A percentile compares a stretch with the other conserved stretches of the same genome.
Conservation (phyloP, 805 yeast species). For the Hanseniaspora vineae region DNA sequence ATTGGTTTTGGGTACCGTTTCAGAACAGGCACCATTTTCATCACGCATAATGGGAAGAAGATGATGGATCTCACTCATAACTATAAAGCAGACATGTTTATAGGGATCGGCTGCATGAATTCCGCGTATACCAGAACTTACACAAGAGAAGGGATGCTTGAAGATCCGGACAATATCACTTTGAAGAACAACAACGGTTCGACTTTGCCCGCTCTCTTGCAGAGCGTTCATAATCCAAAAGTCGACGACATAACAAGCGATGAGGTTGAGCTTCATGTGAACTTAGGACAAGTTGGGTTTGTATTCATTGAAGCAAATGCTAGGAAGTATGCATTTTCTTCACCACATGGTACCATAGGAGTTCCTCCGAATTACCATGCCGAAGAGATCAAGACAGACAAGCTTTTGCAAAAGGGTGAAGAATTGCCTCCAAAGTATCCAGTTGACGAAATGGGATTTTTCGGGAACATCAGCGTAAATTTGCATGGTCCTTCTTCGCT, state of each 20-base stretch:
- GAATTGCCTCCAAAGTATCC: constrained; percentile 63
- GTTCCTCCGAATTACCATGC: constrained; percentile 34
- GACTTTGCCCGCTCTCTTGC: constrained; percentile 6
- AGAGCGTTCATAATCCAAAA: constrained; percentile 13
- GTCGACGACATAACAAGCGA: constrained; percentile 15
- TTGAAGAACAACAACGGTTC: constrained; percentile 14
- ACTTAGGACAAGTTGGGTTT: constrained; percentile 65
- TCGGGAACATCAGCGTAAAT: constrained; percentile 22
- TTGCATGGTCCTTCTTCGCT: constrained; percentile 22
- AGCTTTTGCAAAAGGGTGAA: constrained; percentile 57
- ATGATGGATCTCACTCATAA: constrained; percentile 71
- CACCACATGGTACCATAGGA: constrained; percentile 29
- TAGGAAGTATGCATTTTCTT: constrained; percentile 69
- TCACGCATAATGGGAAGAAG: constrained; percentile 89
- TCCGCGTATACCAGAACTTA: constrained; percentile 26
- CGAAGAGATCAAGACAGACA: constrained; percentile 30
- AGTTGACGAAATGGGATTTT: constrained; percentile 46
- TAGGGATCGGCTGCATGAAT: constrained; percentile 26
- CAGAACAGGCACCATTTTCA: constrained; percentile 72
- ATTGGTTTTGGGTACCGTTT: constrained; percentile 84
- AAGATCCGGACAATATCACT: constrained; percentile 22
- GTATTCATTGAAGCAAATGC: constrained; percentile 77
- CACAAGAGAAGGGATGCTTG: constrained; percentile 22
- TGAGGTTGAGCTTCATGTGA: constrained; percentile 39
- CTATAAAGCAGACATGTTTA: constrained; percentile 32